Percentiles rank a stretch among this genome's conserved stretches.
Conservation (phyloP, 208 protist species). For the Crithidia fasciculata region DNA sequence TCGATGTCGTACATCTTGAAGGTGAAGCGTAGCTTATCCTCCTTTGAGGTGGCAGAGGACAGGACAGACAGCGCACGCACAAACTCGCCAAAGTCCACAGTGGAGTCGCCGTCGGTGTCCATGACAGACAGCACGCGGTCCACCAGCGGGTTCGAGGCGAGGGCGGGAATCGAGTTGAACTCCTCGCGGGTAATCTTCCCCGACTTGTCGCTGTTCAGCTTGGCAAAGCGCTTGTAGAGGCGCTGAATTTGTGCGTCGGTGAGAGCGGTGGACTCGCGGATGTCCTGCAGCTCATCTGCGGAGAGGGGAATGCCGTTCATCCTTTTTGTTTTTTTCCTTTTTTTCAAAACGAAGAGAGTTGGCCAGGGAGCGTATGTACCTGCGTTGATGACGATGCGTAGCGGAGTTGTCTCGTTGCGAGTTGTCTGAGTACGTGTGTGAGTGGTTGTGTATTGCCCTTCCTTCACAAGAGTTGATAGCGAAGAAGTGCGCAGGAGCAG, state of each 20-base stretch:
- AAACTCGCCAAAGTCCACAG: conserved; percentile 89
- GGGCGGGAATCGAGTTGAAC: conserved; percentile 72
- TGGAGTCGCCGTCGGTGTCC: conserved; percentile 69
- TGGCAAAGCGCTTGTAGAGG: conserved; percentile 86
- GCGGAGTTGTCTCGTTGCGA: too few species aligned
- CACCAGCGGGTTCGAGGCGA: conserved; percentile 88
- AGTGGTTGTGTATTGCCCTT: too few species aligned
- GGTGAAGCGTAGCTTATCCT: conserved; percentile 88
- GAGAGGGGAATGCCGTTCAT: conserved; percentile 58
- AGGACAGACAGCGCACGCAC: conserved; percentile 84
- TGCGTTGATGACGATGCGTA: too few species aligned
- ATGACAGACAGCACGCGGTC: conserved; percentile 85
- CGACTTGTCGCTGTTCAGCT: conserved; percentile 75
- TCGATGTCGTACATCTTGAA: conserved; percentile 97
- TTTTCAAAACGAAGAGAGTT: neutral
- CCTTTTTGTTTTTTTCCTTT: conserved; percentile 9
- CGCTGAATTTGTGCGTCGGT: conserved; percentile 85
- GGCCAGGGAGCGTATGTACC: too few species aligned
- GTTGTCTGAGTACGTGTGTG: too few species aligned
- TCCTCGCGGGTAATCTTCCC: conserved; percentile 74
- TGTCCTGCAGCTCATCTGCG: conserved; percentile 59
- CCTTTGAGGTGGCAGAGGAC: conserved; percentile 69
- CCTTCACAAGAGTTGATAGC: too few species aligned
- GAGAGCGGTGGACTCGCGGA: conserved; percentile 75
- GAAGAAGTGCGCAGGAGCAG: too few species aligned